These are phyloP conservation scores for Parasitella parasitica DNA, from an alignment of 371 early-diverging fungal species.

Conservation along the genomic window DNA sequence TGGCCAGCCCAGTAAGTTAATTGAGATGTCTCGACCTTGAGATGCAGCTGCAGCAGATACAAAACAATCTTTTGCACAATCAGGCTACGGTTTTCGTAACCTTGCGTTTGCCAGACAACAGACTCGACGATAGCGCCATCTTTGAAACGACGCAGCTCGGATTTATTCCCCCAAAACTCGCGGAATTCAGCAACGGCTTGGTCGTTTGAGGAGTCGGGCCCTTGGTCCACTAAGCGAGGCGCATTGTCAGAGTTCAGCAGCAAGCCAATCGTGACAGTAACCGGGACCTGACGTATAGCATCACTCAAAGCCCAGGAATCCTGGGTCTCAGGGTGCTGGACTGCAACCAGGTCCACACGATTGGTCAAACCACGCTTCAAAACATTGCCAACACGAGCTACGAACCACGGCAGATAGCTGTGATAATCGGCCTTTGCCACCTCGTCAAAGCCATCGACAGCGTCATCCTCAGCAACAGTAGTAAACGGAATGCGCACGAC, in stretches of 20 bases:
- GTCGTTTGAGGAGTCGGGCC: constrained; percentile 70
- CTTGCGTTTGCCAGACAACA: constrained; percentile 78
- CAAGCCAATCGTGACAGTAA: constrained; percentile 59
- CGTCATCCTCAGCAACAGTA: constrained; percentile 4
- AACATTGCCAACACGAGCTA: constrained; percentile 47
- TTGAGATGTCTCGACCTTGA: constrained; percentile 42
- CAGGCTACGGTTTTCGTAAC: constrained; percentile 70
- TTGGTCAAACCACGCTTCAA: constrained; percentile 68
- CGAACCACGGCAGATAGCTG: constrained; percentile 50
- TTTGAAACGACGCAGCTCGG: constrained; percentile 85
- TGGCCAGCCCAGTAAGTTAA: constrained; percentile 74
- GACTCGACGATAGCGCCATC: constrained; percentile 84
- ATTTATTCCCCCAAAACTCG: constrained; percentile 80
- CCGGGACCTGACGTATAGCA: neutral
- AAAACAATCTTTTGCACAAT: constrained; percentile 81
- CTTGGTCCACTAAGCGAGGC: constrained; percentile 73
- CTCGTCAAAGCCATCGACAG: constrained; percentile 42
- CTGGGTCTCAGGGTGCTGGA: constrained; percentile 30
- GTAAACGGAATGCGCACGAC: constrained; percentile 27
- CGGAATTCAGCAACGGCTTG: constrained; percentile 71
- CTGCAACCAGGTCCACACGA: constrained; percentile 61
- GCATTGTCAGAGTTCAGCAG: constrained; percentile 69
- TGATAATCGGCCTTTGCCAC: constrained; percentile 61
- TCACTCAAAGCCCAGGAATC: constrained; percentile 39
- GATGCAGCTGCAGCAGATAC: constrained; percentile 75